Conservation (phyloP, 495 filamentous ascomycete species). For the Beverwykella pulmonaria region DNA sequence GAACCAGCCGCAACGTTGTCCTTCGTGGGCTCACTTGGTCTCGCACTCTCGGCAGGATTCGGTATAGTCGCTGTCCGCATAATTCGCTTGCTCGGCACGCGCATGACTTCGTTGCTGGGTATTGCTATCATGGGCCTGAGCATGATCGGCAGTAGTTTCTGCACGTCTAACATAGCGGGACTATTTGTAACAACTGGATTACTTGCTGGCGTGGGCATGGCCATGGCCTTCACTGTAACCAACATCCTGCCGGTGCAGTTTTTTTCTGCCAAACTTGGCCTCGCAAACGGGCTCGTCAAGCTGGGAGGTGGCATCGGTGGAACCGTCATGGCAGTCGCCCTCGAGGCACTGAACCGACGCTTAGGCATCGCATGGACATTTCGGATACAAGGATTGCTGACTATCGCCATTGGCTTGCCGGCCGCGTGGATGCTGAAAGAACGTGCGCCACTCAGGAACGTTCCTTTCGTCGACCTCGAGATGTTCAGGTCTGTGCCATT, state of each 20-base stretch:
- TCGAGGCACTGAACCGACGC: slow-evolving; percentile 51
- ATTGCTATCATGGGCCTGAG: slow-evolving; percentile 53
- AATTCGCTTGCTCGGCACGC: slow-evolving; percentile 54
- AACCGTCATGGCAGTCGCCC: slow-evolving; percentile 53
- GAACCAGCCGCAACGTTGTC: slow-evolving; percentile 48
- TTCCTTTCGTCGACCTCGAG: slow-evolving; percentile 56
- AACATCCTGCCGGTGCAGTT: slow-evolving; percentile 57
- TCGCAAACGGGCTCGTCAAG: slow-evolving; percentile 61
- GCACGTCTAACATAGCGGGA: slow-evolving; percentile 52
- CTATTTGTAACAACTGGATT: slow-evolving; percentile 61
- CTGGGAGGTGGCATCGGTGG: slow-evolving; percentile 59
- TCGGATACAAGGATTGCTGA: slow-evolving; percentile 54
- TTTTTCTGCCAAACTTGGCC: slow-evolving; percentile 57
- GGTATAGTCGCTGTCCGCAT: slow-evolving; percentile 56
- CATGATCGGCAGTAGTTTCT: slow-evolving; percentile 55
- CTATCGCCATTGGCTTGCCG: slow-evolving; percentile 55
- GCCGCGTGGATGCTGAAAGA: slow-evolving; percentile 62
- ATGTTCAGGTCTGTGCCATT: slow-evolving; percentile 58
- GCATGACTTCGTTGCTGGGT: slow-evolving; percentile 51
- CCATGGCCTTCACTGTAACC: slow-evolving; percentile 43
- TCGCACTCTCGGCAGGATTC: slow-evolving; percentile 54
- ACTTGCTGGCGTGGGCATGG: slow-evolving; percentile 56
- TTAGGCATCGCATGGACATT: slow-evolving; percentile 60
- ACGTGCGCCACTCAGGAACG: slow-evolving; percentile 49
- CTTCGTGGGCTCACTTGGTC: slow-evolving; percentile 58